A percentile compares a stretch with the other conserved stretches of the same genome.
phyloP scores from a whole-genome alignment of 1,139 yeast species.

The Geotrichum macrosporum region DNA sequence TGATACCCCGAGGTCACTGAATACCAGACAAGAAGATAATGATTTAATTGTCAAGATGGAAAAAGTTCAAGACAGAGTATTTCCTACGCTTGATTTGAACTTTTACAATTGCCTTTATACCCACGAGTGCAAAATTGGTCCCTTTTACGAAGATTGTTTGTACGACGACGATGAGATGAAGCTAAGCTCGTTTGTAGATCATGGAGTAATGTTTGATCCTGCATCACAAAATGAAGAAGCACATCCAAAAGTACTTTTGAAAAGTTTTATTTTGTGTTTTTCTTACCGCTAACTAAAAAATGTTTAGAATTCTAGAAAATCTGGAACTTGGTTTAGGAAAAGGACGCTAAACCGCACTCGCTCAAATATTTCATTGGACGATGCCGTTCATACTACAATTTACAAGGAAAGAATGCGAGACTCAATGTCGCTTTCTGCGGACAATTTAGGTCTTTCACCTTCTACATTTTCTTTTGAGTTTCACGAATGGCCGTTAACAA shows the following conservation, averaged over 20 bases:
- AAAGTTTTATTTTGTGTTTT: no score
- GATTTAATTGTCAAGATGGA: neutral
- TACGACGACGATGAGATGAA: constrained; percentile 22
- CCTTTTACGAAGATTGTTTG: constrained; percentile 20
- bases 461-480: neutral
- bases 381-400: constrained; percentile 12
- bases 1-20: neutral
- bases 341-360: constrained; percentile 8
- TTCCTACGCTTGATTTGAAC: constrained; percentile 17
- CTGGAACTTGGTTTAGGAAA: constrained; percentile 13
- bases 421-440: constrained; percentile 9
- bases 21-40: neutral
- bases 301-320: neutral
- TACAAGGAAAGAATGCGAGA: constrained; percentile 8
- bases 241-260: constrained; percentile 1
- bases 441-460: constrained; percentile 5
- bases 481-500: constrained; percentile 3
- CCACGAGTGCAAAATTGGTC: constrained; percentile 17
- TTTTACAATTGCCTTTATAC: constrained; percentile 11
- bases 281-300: no score
- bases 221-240: neutral
- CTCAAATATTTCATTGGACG: constrained; percentile 2
- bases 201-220: constrained; percentile 15
- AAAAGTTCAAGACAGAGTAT: constrained; percentile 10
- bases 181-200: constrained; percentile 15